These are phyloP conservation scores for Aspergillus kassunensis DNA, from an alignment of 495 filamentous ascomycete genomes.

Conservation along the genomic window DNA sequence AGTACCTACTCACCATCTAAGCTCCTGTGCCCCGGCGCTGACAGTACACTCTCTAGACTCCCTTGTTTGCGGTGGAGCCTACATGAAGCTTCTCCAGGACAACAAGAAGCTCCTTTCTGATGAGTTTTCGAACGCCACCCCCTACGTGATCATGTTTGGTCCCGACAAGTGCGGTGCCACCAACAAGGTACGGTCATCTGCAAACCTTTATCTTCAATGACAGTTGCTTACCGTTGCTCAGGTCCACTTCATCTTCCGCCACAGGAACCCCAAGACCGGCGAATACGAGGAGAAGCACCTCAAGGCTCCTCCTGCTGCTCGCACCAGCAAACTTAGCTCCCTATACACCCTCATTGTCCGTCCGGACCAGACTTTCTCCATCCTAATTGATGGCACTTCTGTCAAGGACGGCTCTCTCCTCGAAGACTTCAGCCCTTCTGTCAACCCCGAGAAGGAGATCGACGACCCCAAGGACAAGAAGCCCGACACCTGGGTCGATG, in stretches of 20 bases:
- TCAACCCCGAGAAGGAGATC: constrained; percentile 96
- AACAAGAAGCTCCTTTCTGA: constrained; percentile 95
- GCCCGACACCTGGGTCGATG: constrained; percentile 94
- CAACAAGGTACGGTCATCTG: constrained; percentile 69
- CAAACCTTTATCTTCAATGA: background rate
- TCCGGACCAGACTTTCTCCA: constrained; percentile 90
- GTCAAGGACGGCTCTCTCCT: constrained; percentile 87
- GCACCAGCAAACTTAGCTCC: constrained; percentile 83
- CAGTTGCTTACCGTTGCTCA: constrained; percentile 22
- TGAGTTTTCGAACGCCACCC: constrained; percentile 95
- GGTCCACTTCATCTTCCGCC: constrained; percentile 99
- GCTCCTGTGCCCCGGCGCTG: background rate
- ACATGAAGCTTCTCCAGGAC: constrained; percentile 98
- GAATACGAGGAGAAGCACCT: constrained; percentile 99
- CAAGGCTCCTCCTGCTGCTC: constrained; percentile 73
- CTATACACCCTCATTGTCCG: constrained; percentile 96
- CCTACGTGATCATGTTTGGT: constrained; percentile 99
- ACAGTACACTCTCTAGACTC: constrained; percentile 56
- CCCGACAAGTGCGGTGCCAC: constrained; percentile 99
- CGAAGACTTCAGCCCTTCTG: constrained; percentile 86
- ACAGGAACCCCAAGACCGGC: constrained; percentile 99
- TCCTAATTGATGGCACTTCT: constrained; percentile 81
- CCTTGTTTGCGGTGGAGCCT: constrained; percentile 97
- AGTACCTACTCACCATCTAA: constrained; percentile 27
- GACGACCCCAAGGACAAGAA: constrained; percentile 94